Percentiles rank a stretch among this genome's conserved stretches.
phyloP scores from a whole-genome alignment of 192 early-diverging fungal genomes.

The Podila clonocystis region DNA sequence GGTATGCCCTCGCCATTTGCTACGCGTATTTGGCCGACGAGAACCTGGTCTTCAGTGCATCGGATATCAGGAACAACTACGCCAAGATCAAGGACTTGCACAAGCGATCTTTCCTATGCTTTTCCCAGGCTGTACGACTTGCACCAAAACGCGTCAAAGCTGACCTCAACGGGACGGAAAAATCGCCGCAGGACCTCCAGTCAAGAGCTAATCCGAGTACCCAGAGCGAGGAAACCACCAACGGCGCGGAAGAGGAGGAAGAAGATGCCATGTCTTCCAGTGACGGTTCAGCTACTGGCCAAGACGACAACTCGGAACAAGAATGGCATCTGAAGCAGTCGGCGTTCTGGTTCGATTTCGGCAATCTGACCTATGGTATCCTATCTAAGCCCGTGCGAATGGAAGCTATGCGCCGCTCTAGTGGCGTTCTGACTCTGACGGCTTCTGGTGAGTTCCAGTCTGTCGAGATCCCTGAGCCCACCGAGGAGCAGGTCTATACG shows the following conservation, averaged over 20 bases:
- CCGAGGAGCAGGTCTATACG: constrained; percentile 47
- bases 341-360: constrained; percentile 62
- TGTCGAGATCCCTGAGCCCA: constrained; percentile 39
- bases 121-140: constrained; percentile 57
- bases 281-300: not conserved
- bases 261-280: not conserved
- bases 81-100: constrained; percentile 67
- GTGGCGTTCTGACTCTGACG: constrained; percentile 11
- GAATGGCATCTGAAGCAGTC: constrained; percentile 44
- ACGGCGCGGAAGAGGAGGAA: too few relatives aligned
- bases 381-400: constrained; percentile 60
- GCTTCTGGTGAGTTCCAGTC: constrained; percentile 17
- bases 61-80: constrained; percentile 61
- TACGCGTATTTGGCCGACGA: constrained; percentile 72
- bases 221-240: too few relatives aligned
- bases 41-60: constrained; percentile 68
- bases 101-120: constrained; percentile 73
- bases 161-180: not conserved
- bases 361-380: constrained; percentile 59
- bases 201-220: too few relatives aligned
- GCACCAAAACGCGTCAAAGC: constrained; percentile 15
- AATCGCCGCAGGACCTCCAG: not conserved
- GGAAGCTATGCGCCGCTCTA: constrained; percentile 52
- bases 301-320: not conserved
- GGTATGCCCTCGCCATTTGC: constrained; percentile 70